Percentiles rank a stretch among this genome's conserved stretches.
These are phyloP conservation scores for Xylariaceae sp. DNA, from an alignment of 2,329 filamentous ascomycete species.

Conservation along the genomic window DNA sequence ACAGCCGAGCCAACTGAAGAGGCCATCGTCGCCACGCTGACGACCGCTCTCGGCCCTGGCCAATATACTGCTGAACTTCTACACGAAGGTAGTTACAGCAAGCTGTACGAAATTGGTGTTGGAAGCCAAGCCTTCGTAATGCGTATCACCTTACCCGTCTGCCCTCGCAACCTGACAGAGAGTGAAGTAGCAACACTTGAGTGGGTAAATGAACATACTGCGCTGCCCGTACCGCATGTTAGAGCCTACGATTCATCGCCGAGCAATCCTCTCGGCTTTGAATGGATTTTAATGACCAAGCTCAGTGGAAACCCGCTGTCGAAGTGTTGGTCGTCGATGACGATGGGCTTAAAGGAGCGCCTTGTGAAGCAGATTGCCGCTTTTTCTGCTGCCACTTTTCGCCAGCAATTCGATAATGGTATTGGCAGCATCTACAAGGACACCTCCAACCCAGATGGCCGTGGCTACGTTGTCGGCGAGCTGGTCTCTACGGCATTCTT, in stretches of 20 bases:
- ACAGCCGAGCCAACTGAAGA: conserved; percentile 22
- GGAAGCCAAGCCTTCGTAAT: conserved; percentile 32
- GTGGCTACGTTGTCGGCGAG: conserved; percentile 20
- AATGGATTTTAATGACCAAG: conserved; percentile 33
- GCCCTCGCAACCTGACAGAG: conserved; percentile 27
- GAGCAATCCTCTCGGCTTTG: conserved; percentile 29
- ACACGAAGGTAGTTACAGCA: conserved; percentile 24
- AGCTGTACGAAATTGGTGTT: conserved; percentile 26
- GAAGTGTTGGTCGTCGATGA: conserved; percentile 26
- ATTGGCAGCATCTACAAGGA: conserved; percentile 32
- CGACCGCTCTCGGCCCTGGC: conserved; percentile 10
- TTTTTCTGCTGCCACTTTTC: conserved; percentile 23
- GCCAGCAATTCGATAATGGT: conserved; percentile 19
- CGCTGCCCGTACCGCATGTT: conserved; percentile 28
- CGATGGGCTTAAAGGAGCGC: conserved; percentile 25
- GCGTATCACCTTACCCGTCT: conserved; percentile 29
- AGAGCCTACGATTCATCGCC: conserved; percentile 21
- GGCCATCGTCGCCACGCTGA: conserved; percentile 25
- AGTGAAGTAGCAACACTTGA: conserved; percentile 32
- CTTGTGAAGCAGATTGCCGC: conserved; percentile 31
- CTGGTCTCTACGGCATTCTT: conserved; percentile 31
- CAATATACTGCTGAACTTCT: conserved; percentile 22
- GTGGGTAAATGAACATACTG: conserved; percentile 25
- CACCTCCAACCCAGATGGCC: background rate
- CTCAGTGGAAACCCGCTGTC: conserved; percentile 28